These are phyloP conservation scores for Pinus tabuliformis DNA, from an alignment of 75 land plant genomes.

Conservation along the genomic window DNA sequence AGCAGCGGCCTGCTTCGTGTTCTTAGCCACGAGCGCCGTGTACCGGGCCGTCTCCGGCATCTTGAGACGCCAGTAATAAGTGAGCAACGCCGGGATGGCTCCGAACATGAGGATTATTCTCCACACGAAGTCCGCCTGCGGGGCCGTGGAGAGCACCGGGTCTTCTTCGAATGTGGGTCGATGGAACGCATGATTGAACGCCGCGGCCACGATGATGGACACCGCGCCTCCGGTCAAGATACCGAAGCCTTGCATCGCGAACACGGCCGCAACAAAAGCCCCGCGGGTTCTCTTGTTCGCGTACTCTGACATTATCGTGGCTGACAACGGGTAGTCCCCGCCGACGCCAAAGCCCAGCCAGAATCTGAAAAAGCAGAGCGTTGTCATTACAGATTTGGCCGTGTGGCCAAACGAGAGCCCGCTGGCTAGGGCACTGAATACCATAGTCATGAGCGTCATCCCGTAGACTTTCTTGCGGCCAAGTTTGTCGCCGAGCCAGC, in stretches of 20 bases:
- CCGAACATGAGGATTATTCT: constrained; percentile 41
- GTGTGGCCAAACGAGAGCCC: constrained; percentile 5
- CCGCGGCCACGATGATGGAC: constrained; percentile 25
- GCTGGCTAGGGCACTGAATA: not conserved
- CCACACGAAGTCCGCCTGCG: constrained; percentile 41
- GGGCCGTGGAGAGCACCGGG: constrained; percentile 21
- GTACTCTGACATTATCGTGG: constrained; percentile 57
- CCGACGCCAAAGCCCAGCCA: constrained; percentile 65
- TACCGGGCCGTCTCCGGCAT: constrained; percentile 66
- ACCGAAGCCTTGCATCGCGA: constrained; percentile 65
- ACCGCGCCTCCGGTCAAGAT: constrained; percentile 51
- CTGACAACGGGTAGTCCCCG: constrained; percentile 49
- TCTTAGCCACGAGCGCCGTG: constrained; percentile 46
- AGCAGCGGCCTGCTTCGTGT: constrained; percentile 39
- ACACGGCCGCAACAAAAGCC: constrained; percentile 34
- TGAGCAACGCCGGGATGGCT: constrained; percentile 37
- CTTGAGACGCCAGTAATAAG: constrained; percentile 42
- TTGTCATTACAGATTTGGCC: constrained; percentile 8
- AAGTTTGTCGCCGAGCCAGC: constrained; percentile 29
- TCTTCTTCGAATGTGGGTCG: constrained; percentile 21
- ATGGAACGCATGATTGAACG: constrained; percentile 22
- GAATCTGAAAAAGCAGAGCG: constrained; percentile 58
- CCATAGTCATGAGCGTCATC: constrained; percentile 19
- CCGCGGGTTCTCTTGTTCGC: constrained; percentile 47
- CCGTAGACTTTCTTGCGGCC: constrained; percentile 27